A percentile compares a stretch with the other conserved stretches of the same genome.
These are phyloP conservation scores for Umbilicus rupestris DNA, from an alignment of 164 flowering plant species.

Conservation along the genomic window DNA sequence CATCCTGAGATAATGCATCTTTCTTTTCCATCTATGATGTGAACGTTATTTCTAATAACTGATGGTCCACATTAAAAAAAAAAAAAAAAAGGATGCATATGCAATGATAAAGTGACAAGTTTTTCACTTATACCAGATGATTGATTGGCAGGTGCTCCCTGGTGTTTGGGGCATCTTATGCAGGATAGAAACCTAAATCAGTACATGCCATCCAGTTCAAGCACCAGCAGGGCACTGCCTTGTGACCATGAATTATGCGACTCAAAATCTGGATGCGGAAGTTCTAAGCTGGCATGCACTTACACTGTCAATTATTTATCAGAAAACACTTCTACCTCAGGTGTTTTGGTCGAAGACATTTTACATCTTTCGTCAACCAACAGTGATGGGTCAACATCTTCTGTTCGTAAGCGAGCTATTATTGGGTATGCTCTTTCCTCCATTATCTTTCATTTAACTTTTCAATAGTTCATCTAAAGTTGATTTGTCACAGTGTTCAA, in stretches of 20 bases:
- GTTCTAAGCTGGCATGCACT: constrained; percentile 59
- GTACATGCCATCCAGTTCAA: constrained; percentile 70
- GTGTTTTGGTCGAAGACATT: constrained; percentile 69
- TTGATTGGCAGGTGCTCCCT: constrained; percentile 99
- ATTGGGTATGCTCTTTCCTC: constrained; percentile 44
- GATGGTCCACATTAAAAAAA: too few relatives aligned
- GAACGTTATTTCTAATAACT: too few relatives aligned
- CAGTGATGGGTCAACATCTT: constrained; percentile 22
- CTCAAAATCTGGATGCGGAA: constrained; percentile 43
- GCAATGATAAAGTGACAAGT: constrained; percentile 37
- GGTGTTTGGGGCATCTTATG: constrained; percentile 91
- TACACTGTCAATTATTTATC: constrained; percentile 49
- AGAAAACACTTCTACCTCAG: constrained; percentile 70
- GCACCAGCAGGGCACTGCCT: constrained; percentile 57
- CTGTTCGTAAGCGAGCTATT: constrained; percentile 53
- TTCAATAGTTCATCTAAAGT: not conserved
- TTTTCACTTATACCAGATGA: constrained; percentile 90
- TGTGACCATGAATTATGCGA: constrained; percentile 77
- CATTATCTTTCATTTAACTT: not conserved
- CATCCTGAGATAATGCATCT: too few relatives aligned
- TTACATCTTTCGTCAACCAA: constrained; percentile 52
- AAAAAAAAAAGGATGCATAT: too few relatives aligned
- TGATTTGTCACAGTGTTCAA: not conserved
- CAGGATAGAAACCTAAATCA: constrained; percentile 86
- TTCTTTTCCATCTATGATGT: too few relatives aligned